Evolutionary conservation across 2,329 filamentous ascomycete genomes (phyloP).

Genomic region (Chaetothyriales sp.): DNA sequence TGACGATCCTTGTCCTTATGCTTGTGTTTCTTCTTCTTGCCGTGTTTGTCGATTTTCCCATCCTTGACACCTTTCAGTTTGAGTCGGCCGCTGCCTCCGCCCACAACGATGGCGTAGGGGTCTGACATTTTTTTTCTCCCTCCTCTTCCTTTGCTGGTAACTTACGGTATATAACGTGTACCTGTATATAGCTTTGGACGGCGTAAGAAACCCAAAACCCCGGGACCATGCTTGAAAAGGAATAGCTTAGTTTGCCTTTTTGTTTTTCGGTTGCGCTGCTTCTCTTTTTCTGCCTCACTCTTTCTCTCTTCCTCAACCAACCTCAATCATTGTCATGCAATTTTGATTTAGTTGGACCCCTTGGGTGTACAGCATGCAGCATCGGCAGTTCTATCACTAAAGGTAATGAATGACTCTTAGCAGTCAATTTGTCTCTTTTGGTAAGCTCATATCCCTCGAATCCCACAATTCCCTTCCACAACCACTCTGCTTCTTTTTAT

Average conservation of each 20-base stretch:
- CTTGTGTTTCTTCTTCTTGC: conserved; percentile 37
- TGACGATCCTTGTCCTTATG: conserved; percentile 10
- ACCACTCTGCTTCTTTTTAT: too few relatives aligned
- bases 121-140: background rate
- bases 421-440: background rate
- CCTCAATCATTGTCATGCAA: too few relatives aligned
- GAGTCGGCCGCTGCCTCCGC: conserved; percentile 43
- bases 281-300: too few relatives aligned
- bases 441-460: background rate
- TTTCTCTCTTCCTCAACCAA: too few relatives aligned
- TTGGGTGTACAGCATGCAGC: background rate
- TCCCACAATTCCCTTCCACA: conserved; percentile 12
- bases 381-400: background rate
- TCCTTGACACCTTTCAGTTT: conserved; percentile 66
- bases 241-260: too few relatives aligned
- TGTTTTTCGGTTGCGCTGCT: too few relatives aligned
- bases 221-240: too few relatives aligned
- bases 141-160: too few relatives aligned
- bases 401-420: background rate
- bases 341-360: background rate
- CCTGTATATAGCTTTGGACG: too few relatives aligned
- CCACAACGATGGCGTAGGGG: background rate
- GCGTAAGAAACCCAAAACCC: too few relatives aligned
- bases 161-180: too few relatives aligned
- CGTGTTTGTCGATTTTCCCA: conserved; percentile 29